Base-by-base conservation (phyloP, 2,329 filamentous ascomycete genomes). In the Hypoxylon sp. region DNA sequence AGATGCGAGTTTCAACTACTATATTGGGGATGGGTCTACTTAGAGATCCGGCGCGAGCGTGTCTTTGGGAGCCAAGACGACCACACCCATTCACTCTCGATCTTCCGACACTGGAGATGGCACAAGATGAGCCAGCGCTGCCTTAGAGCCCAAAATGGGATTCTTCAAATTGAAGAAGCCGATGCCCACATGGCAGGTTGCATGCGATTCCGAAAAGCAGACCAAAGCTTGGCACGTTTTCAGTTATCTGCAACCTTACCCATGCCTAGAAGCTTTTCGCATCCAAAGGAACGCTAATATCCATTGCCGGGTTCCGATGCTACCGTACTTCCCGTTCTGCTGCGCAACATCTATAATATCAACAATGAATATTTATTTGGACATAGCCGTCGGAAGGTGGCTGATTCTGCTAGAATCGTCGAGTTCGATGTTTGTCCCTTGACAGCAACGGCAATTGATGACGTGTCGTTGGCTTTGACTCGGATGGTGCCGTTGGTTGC, bases 381-480 rank as follows among this genome's bases (percentile, higher is more conserved):
- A 53, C 47, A 53, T 37, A 57, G 52, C 52, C 27, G 24, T 37
- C 17, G 32, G 24, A 39, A 21, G 50, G 13, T 54, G 42, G 51
- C 56, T 62, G 47, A 55, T 56, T 51, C 32, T 57, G 8, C 54
- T 54, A 61, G 47, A 53, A 57, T 21, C 39, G 47, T 19, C 50
- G 29, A 52, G 35, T 21, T 5, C 32, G 4, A 27, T 27, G 24
- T 27, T 27, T 58, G 10, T 47, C 11, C 24, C 6, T 27, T 29
- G 53, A 52, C 24, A 32, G 15, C 55, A 19, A 61, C 32, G 19
- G 37, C 27, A 66, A 53, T 60, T 71, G 68, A 70, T 69, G 71
- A 73, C 68, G 72, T 74, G 74, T 75, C 73, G 68, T 69, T 66
- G 69, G 57, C 67, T 69, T 65, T 69, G 64, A 58, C 63, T 65